phyloP scores from a whole-genome alignment of 2,329 filamentous ascomycete species.

The Uncinocarpus reesii region DNA sequence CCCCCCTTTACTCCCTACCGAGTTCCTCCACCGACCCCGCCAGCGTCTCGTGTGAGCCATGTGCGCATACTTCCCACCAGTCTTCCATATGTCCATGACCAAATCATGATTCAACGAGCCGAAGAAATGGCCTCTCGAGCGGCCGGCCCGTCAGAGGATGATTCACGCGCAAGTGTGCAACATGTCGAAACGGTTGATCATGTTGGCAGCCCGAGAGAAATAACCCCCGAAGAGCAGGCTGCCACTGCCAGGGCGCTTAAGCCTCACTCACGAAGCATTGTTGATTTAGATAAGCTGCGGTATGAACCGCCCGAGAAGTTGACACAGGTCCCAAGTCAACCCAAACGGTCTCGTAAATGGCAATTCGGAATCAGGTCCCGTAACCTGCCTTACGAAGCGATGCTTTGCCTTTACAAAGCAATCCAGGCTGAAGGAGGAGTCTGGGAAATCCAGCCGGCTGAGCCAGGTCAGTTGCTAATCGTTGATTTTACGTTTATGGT shows the following conservation, averaged over 20 bases:
- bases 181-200: not conserved
- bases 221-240: conserved; percentile 60
- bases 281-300: conserved; percentile 55
- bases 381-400: conserved; percentile 86
- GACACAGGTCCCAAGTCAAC: conserved; percentile 40
- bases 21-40: conserved; percentile 5
- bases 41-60: conserved; percentile 56
- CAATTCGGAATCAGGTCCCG: conserved; percentile 94
- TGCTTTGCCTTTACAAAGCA: conserved; percentile 90
- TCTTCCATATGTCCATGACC: conserved; percentile 78
- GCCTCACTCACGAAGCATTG: conserved; percentile 65
- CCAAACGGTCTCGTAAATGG: conserved; percentile 72
- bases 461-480: conserved; percentile 27
- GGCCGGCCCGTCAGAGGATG: conserved; percentile 37
- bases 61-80: conserved; percentile 87
- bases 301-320: conserved; percentile 47
- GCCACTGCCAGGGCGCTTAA: conserved; percentile 72
- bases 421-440: conserved; percentile 77
- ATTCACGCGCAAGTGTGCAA: conserved; percentile 2
- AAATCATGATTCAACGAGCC: conserved; percentile 61
- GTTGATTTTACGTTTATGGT: not conserved
- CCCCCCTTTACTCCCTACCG: conserved; percentile 10
- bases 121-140: conserved; percentile 23
- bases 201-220: conserved; percentile 17
- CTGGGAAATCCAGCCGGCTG: conserved; percentile 55